Evolutionary conservation across 495 filamentous ascomycete species (phyloP).

Genomic region (Arthonia radiata): DNA sequence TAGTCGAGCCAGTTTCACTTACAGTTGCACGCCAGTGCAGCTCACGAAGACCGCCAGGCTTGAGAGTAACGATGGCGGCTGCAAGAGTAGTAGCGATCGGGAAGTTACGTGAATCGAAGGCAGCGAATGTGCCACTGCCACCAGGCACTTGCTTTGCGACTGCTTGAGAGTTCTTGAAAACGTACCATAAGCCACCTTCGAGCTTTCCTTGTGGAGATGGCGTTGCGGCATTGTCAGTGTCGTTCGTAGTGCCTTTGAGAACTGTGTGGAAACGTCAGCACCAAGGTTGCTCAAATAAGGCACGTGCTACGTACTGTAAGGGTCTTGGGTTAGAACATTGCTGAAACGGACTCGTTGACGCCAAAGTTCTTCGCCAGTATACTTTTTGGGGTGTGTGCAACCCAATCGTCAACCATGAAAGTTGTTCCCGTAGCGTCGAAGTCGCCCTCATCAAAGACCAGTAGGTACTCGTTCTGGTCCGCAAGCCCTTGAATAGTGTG

Average conservation of each 20-base stretch:
- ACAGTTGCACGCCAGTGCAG: conserved; percentile 48
- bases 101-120: conserved; percentile 38
- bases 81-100: conserved; percentile 34
- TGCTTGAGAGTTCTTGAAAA: conserved; percentile 27
- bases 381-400: conserved; percentile 31
- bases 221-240: conserved; percentile 23
- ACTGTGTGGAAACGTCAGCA: too few relatives aligned
- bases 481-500: conserved; percentile 32
- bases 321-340: conserved; percentile 27
- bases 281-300: too few relatives aligned
- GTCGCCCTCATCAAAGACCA: conserved; percentile 38
- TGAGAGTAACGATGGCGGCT: conserved; percentile 30
- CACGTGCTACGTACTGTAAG: too few relatives aligned
- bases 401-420: conserved; percentile 40
- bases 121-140: conserved; percentile 29
- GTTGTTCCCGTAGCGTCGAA: conserved; percentile 27
- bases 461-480: conserved; percentile 39
- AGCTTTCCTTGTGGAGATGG: conserved; percentile 21
- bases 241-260: conserved; percentile 21
- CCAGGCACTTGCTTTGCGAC: conserved; percentile 27
- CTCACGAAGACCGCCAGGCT: conserved; percentile 34
- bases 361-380: conserved; percentile 43
- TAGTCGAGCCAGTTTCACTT: conserved; percentile 7
- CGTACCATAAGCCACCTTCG: conserved; percentile 28
- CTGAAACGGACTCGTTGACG: conserved; percentile 29